Base-by-base conservation (phyloP, 129 eudicot species). In the Deinandra increscens region DNA sequence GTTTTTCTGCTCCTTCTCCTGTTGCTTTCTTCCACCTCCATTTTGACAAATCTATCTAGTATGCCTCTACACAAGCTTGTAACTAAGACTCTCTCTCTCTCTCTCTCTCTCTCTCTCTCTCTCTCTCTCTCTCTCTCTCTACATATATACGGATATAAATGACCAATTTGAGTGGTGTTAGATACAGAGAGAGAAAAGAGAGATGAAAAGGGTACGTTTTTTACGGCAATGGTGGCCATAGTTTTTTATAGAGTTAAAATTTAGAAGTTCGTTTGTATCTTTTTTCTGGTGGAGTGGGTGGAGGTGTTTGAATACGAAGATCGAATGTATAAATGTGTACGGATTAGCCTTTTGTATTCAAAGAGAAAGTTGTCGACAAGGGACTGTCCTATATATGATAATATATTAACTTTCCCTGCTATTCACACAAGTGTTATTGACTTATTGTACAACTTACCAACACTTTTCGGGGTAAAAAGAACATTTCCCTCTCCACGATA, bases 21-120 rank as follows among this genome's bases (percentile, higher is more conserved):
- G 31, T 56, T 73, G 69, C 22, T 56, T 51, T 53, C 79, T 36
- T 81, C 75, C 78, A 71, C 73, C 48, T 80, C 81, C 78, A 80
- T 78, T 29, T 66, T 38, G 42, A 51, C 48, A 44, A 43, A 43
- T 43, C 13, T 43, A 7, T 15, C 22, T 48, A 46, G 22, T 59
- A 3, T 11, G 46, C n/a, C 10, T 13, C 4, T 5, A 8, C 1
- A 20, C 11, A 9, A 26, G 44, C 48, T 23, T 23, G 41, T 42
- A 50, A 65, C 42, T 56, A 41, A 7, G 3, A 6, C 29, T 10
- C 15, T 13, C 23, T 63, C 29, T 41, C 41, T 73, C 42, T 49
- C 53, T 18, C 18, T 7, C 64, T 48, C 54, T 62, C 63, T 60
- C n/a, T n/a, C 31, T 26, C 31, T 7, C 29, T 10, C 15, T 13